phyloP scores from a whole-genome alignment of 345 rosid genomes.

The Linum trigynum region DNA sequence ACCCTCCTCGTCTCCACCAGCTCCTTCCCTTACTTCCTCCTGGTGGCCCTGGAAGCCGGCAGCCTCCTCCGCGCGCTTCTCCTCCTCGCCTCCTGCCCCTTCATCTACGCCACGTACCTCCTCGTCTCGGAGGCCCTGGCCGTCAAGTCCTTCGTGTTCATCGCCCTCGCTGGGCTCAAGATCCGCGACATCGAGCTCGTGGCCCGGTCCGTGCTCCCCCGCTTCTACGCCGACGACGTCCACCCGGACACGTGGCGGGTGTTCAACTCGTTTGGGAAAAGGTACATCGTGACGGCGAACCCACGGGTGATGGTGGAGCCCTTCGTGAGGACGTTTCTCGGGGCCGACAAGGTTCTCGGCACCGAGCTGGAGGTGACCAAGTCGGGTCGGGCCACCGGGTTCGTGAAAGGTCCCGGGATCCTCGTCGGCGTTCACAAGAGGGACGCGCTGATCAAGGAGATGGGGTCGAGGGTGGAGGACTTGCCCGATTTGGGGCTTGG shows the following conservation, averaged over 20 bases:
- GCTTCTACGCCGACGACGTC: conserved; percentile 80
- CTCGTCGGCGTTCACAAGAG: conserved; percentile 57
- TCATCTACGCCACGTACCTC: conserved; percentile 52
- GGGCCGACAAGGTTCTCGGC: conserved; percentile 77
- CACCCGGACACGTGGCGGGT: conserved; percentile 75
- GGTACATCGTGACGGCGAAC: conserved; percentile 64
- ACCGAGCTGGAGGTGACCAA: conserved; percentile 60
- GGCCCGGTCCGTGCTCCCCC: conserved; percentile 67
- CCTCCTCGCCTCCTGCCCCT: conserved; percentile 55
- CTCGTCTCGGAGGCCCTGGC: conserved; percentile 65
- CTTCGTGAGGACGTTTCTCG: conserved; percentile 54
- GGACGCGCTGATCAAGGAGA: conserved; percentile 47
- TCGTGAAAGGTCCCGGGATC: conserved; percentile 53
- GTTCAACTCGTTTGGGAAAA: conserved; percentile 66
- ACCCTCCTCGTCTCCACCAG: conserved; percentile 68
- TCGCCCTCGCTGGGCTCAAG: conserved; percentile 58
- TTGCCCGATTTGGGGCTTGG: conserved; percentile 83
- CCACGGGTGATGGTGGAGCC: conserved; percentile 89
- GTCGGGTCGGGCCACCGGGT: conserved; percentile 80
- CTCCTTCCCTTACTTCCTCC: conserved; percentile 81
- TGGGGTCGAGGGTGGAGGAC: conserved; percentile 28
- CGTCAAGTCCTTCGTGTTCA: conserved; percentile 51
- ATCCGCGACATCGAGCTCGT: conserved; percentile 66
- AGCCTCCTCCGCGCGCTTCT: conserved; percentile 55
- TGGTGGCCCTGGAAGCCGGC: conserved; percentile 86